A percentile compares a stretch with the other conserved stretches of the same genome.
phyloP scores from a whole-genome alignment of 768 basidiomycete genomes.

The Pisolithus marmoratus region DNA sequence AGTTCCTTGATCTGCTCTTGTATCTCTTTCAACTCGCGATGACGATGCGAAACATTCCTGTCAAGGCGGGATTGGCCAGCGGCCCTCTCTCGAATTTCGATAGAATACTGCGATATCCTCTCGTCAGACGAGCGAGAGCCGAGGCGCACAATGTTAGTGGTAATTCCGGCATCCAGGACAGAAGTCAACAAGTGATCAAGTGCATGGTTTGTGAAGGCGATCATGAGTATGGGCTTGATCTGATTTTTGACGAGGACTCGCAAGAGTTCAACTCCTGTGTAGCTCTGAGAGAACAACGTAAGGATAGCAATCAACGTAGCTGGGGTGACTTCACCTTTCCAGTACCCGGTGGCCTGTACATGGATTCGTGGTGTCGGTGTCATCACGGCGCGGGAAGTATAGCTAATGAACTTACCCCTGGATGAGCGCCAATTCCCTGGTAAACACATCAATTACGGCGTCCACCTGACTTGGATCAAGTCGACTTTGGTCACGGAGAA shows the following conservation, averaged over 20 bases:
- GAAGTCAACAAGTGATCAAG: constrained; percentile 66
- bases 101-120: constrained; percentile 51
- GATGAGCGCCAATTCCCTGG: constrained; percentile 57
- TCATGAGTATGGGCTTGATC: constrained; percentile 49
- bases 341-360: constrained; percentile 64
- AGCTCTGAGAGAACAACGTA: constrained; percentile 39
- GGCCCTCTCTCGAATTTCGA: constrained; percentile 51
- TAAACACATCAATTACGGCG: constrained; percentile 57
- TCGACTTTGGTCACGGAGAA: constrained; percentile 43
- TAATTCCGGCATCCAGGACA: constrained; percentile 61
- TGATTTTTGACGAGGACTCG: constrained; percentile 54
- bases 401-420: constrained; percentile 50
- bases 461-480: constrained; percentile 71
- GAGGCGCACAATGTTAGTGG: constrained; percentile 57
- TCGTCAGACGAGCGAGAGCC: constrained; percentile 62
- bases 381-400: background rate
- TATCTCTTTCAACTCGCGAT: constrained; percentile 35
- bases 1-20: constrained; percentile 42
- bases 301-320: background rate
- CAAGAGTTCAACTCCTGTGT: constrained; percentile 63
- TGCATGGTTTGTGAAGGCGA: constrained; percentile 76
- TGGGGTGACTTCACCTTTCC: constrained; percentile 48
- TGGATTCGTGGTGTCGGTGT: background rate
- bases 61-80: constrained; percentile 38
- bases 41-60: constrained; percentile 28